Percentiles rank a stretch among this genome's conserved stretches.
These are phyloP conservation scores for Puccinia horiana DNA, from an alignment of 1,284 basidiomycete species.

Conservation along the genomic window DNA sequence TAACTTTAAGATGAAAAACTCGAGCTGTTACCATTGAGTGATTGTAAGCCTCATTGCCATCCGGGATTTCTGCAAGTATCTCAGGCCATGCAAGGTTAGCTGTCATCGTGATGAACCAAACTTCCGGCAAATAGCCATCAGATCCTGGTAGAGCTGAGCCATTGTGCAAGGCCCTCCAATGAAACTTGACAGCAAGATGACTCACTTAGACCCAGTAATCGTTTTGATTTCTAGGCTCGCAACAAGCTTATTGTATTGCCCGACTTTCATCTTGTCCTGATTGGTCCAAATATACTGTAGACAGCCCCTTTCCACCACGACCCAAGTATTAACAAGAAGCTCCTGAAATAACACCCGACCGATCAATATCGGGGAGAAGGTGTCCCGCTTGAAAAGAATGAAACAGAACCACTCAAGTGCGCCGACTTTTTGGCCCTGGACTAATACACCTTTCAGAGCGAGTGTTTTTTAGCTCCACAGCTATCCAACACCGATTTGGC, in stretches of 20 bases:
- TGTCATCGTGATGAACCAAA: constrained; percentile 61
- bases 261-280: constrained; percentile 1
- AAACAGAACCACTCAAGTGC: constrained; percentile 10
- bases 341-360: neutral
- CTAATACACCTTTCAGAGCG: neutral
- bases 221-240: neutral
- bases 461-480: neutral
- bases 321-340: neutral
- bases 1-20: constrained; percentile 4
- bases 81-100: constrained; percentile 59
- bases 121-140: constrained; percentile 57
- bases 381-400: neutral
- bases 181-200: constrained; percentile 59
- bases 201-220: constrained; percentile 34
- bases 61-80: neutral
- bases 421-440: neutral
- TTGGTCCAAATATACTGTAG: neutral
- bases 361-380: neutral
- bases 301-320: neutral
- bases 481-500: neutral
- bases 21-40: neutral
- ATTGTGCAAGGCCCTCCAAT: constrained; percentile 58
- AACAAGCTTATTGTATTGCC: neutral
- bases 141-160: constrained; percentile 59
- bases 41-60: neutral